phyloP scores from a whole-genome alignment of 306 rosid species.

The Alnus rubra region DNA sequence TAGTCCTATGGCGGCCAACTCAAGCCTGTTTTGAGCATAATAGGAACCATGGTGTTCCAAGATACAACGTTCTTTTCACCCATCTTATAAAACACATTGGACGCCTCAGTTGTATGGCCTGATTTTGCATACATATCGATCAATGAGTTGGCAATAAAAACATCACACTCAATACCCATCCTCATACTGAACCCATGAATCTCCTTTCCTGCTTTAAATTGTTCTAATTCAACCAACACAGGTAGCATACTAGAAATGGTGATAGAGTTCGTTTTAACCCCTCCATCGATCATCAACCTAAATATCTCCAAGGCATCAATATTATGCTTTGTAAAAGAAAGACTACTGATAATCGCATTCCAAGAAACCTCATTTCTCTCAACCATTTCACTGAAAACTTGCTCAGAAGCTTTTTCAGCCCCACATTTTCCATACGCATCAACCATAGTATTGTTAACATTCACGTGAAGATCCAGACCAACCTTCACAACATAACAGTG shows the following conservation, averaged over 20 bases:
- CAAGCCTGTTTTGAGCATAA: conserved; percentile 68
- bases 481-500: conserved; percentile 73
- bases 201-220: conserved; percentile 56
- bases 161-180: conserved; percentile 56
- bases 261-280: conserved; percentile 62
- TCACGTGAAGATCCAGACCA: conserved; percentile 61
- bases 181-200: conserved; percentile 70
- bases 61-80: conserved; percentile 65
- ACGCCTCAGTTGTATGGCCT: conserved; percentile 52
- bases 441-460: conserved; percentile 64
- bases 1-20: conserved; percentile 59
- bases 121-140: conserved; percentile 86
- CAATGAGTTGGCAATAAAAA: conserved; percentile 67
- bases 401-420: conserved; percentile 51
- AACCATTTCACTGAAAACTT: conserved; percentile 66
- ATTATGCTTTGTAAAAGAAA: conserved; percentile 51
- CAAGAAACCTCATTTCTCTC: conserved; percentile 79
- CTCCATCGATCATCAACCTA: conserved; percentile 57
- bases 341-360: conserved; percentile 75
- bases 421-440: conserved; percentile 87
- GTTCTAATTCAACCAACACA: conserved; percentile 63
- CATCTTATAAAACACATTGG: conserved; percentile 55
- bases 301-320: conserved; percentile 53
- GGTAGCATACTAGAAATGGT: conserved; percentile 76
- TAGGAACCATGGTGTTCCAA: conserved; percentile 91